Evolutionary conservation across 805 yeast genomes (phyloP).

Genomic region (Lachancea meyersii): DNA sequence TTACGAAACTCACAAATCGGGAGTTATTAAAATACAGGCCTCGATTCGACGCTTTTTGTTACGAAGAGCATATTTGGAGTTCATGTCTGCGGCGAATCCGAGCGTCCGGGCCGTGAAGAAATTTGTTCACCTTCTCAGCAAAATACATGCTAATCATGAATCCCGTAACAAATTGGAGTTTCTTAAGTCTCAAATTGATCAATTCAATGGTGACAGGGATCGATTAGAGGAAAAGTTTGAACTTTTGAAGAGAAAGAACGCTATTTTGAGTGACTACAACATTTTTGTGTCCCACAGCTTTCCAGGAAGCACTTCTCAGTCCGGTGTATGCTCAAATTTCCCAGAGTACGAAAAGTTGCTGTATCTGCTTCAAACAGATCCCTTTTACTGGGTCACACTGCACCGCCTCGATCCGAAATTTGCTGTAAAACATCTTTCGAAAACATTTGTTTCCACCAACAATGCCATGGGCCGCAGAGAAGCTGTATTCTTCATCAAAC

Average conservation of each 20-base stretch:
- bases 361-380: constrained; percentile 78
- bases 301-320: not conserved
- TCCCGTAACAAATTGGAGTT: constrained; percentile 66
- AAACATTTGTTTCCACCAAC: constrained; percentile 27
- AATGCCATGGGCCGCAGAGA: constrained; percentile 46
- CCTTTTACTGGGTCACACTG: constrained; percentile 58
- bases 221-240: constrained; percentile 73
- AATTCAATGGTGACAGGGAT: constrained; percentile 64
- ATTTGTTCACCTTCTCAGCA: constrained; percentile 70
- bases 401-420: constrained; percentile 35
- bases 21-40: constrained; percentile 69
- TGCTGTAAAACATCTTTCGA: constrained; percentile 26
- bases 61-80: constrained; percentile 64
- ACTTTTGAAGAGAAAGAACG: constrained; percentile 65
- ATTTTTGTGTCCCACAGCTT: constrained; percentile 4
- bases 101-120: constrained; percentile 68
- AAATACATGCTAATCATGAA: constrained; percentile 64
- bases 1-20: constrained; percentile 51
- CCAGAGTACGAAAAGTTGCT: constrained; percentile 63
- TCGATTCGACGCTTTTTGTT: constrained; percentile 60
- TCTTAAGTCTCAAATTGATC: constrained; percentile 60
- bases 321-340: constrained; percentile 14
- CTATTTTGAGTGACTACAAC: constrained; percentile 10
- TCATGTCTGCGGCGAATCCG: constrained; percentile 68
- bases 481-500: constrained; percentile 57